Conservation (phyloP, 345 rosid genomes). For the Corchorus capsularis region DNA sequence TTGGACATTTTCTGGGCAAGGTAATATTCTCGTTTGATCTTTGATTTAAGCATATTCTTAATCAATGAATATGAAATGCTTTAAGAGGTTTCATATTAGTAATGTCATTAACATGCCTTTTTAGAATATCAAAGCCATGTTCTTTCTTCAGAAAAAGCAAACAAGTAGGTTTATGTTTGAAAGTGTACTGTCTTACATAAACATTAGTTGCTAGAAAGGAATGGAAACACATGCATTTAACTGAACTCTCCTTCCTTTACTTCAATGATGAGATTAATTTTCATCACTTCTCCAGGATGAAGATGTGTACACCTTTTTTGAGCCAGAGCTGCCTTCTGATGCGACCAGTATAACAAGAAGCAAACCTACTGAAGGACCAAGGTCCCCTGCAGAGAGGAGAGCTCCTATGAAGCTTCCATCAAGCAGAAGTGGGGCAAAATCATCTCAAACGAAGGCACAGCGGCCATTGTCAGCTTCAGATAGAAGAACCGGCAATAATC, state of each 20-base stretch:
- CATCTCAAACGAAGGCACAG: slow-evolving; percentile 59
- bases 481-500: slow-evolving; percentile 42
- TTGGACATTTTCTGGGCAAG: slow-evolving; percentile 98
- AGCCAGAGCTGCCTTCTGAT: slow-evolving; percentile 91
- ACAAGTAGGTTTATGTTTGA: not conserved
- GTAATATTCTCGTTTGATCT: slow-evolving; percentile 36
- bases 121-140: not conserved
- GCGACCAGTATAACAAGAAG: slow-evolving; percentile 48
- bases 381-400: slow-evolving; percentile 56
- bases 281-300: slow-evolving; percentile 61
- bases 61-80: not conserved
- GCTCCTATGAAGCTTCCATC: slow-evolving; percentile 57
- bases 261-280: not conserved
- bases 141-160: not conserved
- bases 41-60: not conserved
- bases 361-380: slow-evolving; percentile 65
- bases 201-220: too few species aligned
- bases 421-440: slow-evolving; percentile 68
- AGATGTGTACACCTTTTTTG: slow-evolving; percentile 94
- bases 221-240: not conserved
- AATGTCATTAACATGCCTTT: not conserved
- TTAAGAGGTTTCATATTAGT: not conserved
- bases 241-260: not conserved
- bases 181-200: not conserved
- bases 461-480: slow-evolving; percentile 56